These are phyloP conservation scores for Penicillium parvum DNA, from an alignment of 495 filamentous ascomycete species.

Conservation along the genomic window DNA sequence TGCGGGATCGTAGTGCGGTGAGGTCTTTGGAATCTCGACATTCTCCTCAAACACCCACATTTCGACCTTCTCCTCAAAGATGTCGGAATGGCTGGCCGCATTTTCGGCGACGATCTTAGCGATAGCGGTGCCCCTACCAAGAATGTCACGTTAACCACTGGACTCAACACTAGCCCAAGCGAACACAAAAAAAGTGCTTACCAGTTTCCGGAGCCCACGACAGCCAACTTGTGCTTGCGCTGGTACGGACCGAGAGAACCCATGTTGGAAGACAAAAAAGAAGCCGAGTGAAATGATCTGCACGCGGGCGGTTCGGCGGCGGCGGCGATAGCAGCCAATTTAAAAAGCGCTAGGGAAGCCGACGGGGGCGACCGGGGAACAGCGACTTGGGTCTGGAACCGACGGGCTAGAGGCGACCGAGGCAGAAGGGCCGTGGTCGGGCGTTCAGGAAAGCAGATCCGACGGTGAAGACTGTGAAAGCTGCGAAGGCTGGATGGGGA, in stretches of 20 bases:
- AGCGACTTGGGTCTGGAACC: constrained; percentile 11
- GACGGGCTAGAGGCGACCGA: constrained; percentile 24
- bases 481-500: constrained; percentile 11
- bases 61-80: constrained; percentile 86
- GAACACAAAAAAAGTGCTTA: constrained; percentile 33
- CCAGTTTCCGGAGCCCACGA: constrained; percentile 98
- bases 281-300: constrained; percentile 22
- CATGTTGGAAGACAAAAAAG: constrained; percentile 28
- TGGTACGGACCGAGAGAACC: constrained; percentile 39
- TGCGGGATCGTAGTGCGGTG: constrained; percentile 54
- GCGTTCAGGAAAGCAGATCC: constrained; percentile 22
- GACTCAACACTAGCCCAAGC: not conserved
- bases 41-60: constrained; percentile 98
- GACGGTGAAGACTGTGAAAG: no score
- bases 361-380: constrained; percentile 20
- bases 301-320: constrained; percentile 10
- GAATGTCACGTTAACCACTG: constrained; percentile 3
- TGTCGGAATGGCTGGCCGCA: constrained; percentile 63
- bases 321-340: constrained; percentile 10
- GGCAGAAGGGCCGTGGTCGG: constrained; percentile 14
- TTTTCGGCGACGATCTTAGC: constrained; percentile 97
- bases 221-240: constrained; percentile 87
- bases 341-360: constrained; percentile 20
- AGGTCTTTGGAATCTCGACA: constrained; percentile 63
- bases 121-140: constrained; percentile 82